Percentiles rank a stretch among this genome's conserved stretches.
These are phyloP conservation scores for Tylopilus cervinicoccineus DNA, from an alignment of 768 basidiomycete genomes.

Conservation along the genomic window DNA sequence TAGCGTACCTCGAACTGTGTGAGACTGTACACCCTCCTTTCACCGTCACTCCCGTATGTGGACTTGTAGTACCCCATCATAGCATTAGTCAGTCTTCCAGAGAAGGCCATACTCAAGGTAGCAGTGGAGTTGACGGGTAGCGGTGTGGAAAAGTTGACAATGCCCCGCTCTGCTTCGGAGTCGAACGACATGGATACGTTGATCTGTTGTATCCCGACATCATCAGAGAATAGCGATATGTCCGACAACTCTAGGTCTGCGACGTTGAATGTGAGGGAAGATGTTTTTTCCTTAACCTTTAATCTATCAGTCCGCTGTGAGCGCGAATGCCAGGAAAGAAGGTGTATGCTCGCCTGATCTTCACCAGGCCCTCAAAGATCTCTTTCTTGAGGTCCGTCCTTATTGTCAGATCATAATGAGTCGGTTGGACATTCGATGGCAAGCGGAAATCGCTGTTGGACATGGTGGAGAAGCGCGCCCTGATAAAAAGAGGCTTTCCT, in stretches of 20 bases:
- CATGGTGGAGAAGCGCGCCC: slow-evolving; percentile 11
- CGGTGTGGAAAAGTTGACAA: slow-evolving; percentile 51
- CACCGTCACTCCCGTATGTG: slow-evolving; percentile 57
- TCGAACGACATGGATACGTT: slow-evolving; percentile 52
- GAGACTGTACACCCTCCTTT: slow-evolving; percentile 65
- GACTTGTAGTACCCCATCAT: slow-evolving; percentile 88
- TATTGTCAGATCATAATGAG: slow-evolving; percentile 75
- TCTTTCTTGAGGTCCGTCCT: slow-evolving; percentile 79
- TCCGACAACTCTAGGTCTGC: slow-evolving; percentile 54
- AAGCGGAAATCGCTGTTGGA: slow-evolving; percentile 42
- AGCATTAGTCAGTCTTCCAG: slow-evolving; percentile 57
- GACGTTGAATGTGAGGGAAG: slow-evolving; percentile 61
- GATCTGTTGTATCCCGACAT: slow-evolving; percentile 44
- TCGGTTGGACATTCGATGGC: slow-evolving; percentile 61
- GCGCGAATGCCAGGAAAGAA: background rate
- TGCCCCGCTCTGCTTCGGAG: slow-evolving; percentile 57
- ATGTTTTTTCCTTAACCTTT: slow-evolving; percentile 58
- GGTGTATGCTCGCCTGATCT: slow-evolving; percentile 50
- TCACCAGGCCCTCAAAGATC: slow-evolving; percentile 73
- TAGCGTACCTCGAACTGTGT: slow-evolving; percentile 81
- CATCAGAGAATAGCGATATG: slow-evolving; percentile 54
- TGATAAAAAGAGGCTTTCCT: background rate
- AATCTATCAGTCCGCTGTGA: slow-evolving; percentile 40
- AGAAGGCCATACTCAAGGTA: slow-evolving; percentile 65
- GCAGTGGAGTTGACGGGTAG: slow-evolving; percentile 71